A percentile compares a stretch with the other conserved stretches of the same genome.
These are phyloP conservation scores for Eucalyptus marginata DNA, from an alignment of 345 rosid genomes.

Conservation along the genomic window DNA sequence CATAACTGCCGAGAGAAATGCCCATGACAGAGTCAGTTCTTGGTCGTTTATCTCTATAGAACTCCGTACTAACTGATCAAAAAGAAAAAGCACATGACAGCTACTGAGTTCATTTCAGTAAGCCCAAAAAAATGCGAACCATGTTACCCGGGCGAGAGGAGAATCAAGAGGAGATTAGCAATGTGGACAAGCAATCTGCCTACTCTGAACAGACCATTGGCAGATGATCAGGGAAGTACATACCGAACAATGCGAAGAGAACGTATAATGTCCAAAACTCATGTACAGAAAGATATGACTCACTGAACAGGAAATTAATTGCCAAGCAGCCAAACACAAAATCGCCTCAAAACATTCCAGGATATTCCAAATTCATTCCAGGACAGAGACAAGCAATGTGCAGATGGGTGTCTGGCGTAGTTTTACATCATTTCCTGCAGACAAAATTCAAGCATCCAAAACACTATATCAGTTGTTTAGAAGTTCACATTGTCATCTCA, in stretches of 20 bases:
- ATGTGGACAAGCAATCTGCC: not conserved
- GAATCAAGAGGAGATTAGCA: not conserved
- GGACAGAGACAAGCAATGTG: not conserved
- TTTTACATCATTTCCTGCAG: not conserved
- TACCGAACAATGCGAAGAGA: fast-evolving
- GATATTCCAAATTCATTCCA: not conserved
- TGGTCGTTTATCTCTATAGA: not conserved
- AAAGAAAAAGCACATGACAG: not conserved
- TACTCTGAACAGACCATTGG: fast-evolving
- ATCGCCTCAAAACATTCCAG: not conserved
- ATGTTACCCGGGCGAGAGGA: not conserved
- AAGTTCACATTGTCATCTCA: not conserved
- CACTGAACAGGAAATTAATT: not conserved
- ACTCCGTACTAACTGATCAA: too few species aligned
- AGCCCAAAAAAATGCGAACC: not conserved
- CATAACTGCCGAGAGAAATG: not conserved
- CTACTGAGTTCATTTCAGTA: not conserved
- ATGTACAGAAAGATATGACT: fast-evolving
- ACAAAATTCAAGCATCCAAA: not conserved
- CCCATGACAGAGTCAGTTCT: not conserved
- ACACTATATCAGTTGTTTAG: fast-evolving
- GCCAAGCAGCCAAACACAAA: not conserved
- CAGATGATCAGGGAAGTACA: not conserved
- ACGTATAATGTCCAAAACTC: not conserved
- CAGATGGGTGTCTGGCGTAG: not conserved